Percentiles rank a stretch among this genome's conserved stretches.
These are phyloP conservation scores for Rhizophora apiculata DNA, from an alignment of 345 rosid species.

Conservation along the genomic window DNA sequence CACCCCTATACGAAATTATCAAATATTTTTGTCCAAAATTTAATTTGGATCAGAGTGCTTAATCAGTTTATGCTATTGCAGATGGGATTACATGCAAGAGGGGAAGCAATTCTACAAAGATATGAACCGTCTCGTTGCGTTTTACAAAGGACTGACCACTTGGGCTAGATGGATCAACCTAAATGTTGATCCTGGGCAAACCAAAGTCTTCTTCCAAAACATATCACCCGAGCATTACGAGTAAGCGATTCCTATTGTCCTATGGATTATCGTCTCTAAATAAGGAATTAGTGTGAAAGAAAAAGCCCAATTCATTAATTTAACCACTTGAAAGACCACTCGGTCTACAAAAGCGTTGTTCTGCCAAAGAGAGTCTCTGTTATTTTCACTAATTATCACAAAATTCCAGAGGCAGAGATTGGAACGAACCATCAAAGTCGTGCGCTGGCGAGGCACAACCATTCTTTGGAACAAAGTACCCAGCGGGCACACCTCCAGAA, in stretches of 20 bases:
- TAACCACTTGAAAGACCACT: too few relatives aligned
- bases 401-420: slow-evolving; percentile 64
- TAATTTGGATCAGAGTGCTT: too few relatives aligned
- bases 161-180: slow-evolving; percentile 93
- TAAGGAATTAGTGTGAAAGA: too few relatives aligned
- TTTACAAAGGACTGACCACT: slow-evolving; percentile 76
- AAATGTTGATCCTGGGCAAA: slow-evolving; percentile 55
- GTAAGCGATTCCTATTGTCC: slow-evolving; percentile 38
- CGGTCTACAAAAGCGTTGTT: too few relatives aligned
- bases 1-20: too few relatives aligned
- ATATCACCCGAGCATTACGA: slow-evolving; percentile 83
- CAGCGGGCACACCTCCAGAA: slow-evolving; percentile 66
- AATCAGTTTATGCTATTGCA: slow-evolving; percentile 17
- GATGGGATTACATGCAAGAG: slow-evolving; percentile 79
- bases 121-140: slow-evolving; percentile 81
- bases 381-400: too few relatives aligned
- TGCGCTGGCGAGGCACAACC: slow-evolving; percentile 65
- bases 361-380: too few relatives aligned
- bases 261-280: too few relatives aligned
- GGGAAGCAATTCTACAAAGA: slow-evolving; percentile 58
- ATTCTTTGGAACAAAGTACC: slow-evolving; percentile 54
- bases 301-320: too few relatives aligned
- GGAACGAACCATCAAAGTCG: slow-evolving; percentile 59
- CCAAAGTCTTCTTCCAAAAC: slow-evolving; percentile 83
- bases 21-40: too few relatives aligned